Evolutionary conservation across 768 basidiomycete genomes (phyloP).

Genomic region (Melanogaster broomeanus): DNA sequence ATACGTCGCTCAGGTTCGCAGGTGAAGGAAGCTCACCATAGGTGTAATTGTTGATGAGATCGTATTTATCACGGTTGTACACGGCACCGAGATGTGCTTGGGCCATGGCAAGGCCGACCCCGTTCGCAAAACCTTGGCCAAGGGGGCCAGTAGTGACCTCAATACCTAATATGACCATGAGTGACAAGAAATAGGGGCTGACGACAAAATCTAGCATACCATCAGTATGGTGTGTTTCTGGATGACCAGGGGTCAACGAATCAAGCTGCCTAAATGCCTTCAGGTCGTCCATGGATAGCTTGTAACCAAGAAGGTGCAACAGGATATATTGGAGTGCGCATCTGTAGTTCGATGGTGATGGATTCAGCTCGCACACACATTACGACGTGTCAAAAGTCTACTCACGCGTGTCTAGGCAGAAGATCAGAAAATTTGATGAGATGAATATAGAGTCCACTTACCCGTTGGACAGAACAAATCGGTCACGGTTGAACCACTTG

Average conservation of each 20-base stretch:
- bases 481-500: slow-evolving; percentile 95
- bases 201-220: slow-evolving; percentile 35
- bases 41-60: slow-evolving; percentile 84
- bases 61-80: slow-evolving; percentile 85
- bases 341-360: slow-evolving; percentile 38
- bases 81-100: slow-evolving; percentile 89
- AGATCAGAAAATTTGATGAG: slow-evolving; percentile 11
- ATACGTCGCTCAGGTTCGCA: background rate
- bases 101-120: slow-evolving; percentile 91
- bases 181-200: slow-evolving; percentile 7
- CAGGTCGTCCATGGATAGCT: slow-evolving; percentile 89
- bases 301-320: slow-evolving; percentile 90
- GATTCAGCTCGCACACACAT: slow-evolving; percentile 3
- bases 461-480: slow-evolving; percentile 97
- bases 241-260: slow-evolving; percentile 92
- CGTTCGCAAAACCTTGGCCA: slow-evolving; percentile 93
- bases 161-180: slow-evolving; percentile 45
- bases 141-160: slow-evolving; percentile 97
- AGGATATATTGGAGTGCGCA: slow-evolving; percentile 93
- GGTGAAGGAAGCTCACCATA: slow-evolving; percentile 57
- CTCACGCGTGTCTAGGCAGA: slow-evolving; percentile 69
- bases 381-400: background rate
- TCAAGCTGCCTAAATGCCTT: slow-evolving; percentile 91
- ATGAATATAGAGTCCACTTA: slow-evolving; percentile 32
- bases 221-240: slow-evolving; percentile 72